Base-by-base conservation (phyloP, 257 asterid species). In the Ballota nigra region DNA sequence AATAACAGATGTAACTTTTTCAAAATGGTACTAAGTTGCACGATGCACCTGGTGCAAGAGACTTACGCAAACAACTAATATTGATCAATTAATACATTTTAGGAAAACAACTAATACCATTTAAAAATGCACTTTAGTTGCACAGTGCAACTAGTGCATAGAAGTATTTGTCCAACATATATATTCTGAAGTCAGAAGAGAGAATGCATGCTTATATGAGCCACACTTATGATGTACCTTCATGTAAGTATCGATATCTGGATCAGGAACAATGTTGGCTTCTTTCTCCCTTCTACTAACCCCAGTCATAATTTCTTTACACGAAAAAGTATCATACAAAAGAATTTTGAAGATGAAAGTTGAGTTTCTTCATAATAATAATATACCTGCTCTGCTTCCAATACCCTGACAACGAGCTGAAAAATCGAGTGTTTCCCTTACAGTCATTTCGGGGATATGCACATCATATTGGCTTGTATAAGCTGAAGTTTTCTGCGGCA, bases 361-460 rank as follows among this genome's bases (percentile, higher is more conserved):
- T 24, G 34, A 28, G 47, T 62, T 47, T 65, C 65, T 52, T 47
- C 4, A 5, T 36, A 36, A 8, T 70, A 67, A 77, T 68, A 61
- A 62, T 58, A 60, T 68, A 88, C 95, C 92, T 72, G 83, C 87
- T 82, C 87, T 79, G 83, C 80, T 83, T 51, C 90, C 87, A 34
- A 74, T 78, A 40, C 96, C 96, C 79, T 84, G 96, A 75, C 88
- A 88, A 19, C 83, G 78, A 66, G 90, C 72, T 22, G 96, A 86
- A 72, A 84, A 88, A 77, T 86, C 89, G 34, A 84, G 82, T 64
- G 86, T 78, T 82, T 88, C 92, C 69, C 92, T 83, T 47, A 86
- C 90, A 15, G 92, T 88, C 92, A 89, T 83, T 75, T 89, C 96
- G 18, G 96, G 91, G 58, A 78, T 83, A 74, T 89, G 96, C 33